Base-by-base conservation (phyloP, 768 basidiomycete species). In the Lentinula guzmanii region DNA sequence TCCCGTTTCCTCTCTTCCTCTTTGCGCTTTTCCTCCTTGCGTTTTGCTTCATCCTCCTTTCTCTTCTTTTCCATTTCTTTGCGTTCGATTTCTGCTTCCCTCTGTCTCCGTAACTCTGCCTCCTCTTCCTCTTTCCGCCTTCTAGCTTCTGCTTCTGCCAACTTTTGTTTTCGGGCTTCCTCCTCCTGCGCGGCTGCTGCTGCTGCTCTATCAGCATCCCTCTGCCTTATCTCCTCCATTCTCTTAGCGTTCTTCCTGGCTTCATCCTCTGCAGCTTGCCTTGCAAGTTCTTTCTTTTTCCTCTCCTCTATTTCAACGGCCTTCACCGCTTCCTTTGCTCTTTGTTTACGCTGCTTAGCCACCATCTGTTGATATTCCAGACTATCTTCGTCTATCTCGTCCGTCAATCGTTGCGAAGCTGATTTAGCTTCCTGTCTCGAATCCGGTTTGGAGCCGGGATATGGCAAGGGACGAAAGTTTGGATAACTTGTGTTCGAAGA, bases 1-100 rank as follows among this genome's bases (percentile, higher is more conserved):
- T 63, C 52, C 41, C 65, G 62, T 45, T 72, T 70, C 55, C 73
- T 76, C 60, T 74, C 70, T 66, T 76, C 77, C 68, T 34, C 45
- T 18, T 57, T 21, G 18, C 7, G 37, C 5, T 39, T 39, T 39
- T 50, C 34, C 28, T 18, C 6, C 15, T 34, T 51, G 18, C n/a
- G 21, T 41, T 21, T 45, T 37, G 58, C 57, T 35, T 58, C 50
- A 21, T 37, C 50, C 31, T 59, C 3, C n/a, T 24, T n/a, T 34
- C 18, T 35, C n/a, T 34, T 28, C 33, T 18, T 18, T 2, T 13
- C 51, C n/a, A 8, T n/a, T 60, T 65, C 71, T 65, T 70, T 72
- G 61, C 65, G 66, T 35, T 55, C 59, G 41, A 46, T 62, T 15
- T 66, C 69, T 52, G 68, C 73, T 45, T 70, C 67, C 39, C 71